Percentiles rank a stretch among this genome's conserved stretches.
These are phyloP conservation scores for Schizosaccharomyces lindneri DNA, from an alignment of 805 yeast genomes.

Conservation along the genomic window DNA sequence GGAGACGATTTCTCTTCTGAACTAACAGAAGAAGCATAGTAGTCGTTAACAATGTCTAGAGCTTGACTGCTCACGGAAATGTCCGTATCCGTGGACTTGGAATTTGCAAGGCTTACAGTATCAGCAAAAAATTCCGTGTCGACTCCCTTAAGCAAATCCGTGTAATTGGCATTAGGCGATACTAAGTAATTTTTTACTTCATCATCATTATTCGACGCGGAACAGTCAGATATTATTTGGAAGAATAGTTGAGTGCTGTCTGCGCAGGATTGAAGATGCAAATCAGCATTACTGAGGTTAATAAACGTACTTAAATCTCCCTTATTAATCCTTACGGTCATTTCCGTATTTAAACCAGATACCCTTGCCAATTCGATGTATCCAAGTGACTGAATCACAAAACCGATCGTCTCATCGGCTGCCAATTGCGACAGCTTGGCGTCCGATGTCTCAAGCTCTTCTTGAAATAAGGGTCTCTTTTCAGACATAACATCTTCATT, in stretches of 20 bases:
- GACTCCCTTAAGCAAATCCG: background rate
- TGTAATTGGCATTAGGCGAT: background rate
- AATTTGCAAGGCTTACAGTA: background rate
- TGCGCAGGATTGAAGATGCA: background rate
- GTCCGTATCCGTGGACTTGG: background rate
- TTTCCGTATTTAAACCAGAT: background rate
- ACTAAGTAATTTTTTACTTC: background rate
- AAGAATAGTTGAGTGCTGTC: background rate
- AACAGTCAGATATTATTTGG: background rate
- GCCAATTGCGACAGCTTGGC: background rate
- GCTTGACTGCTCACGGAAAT: background rate
- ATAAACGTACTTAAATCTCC: background rate
- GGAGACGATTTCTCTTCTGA: too few species aligned
- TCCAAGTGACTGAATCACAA: background rate
- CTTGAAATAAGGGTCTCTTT: background rate
- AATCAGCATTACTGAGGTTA: background rate
- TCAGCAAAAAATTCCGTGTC: background rate
- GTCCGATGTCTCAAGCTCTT: background rate
- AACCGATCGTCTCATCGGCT: background rate
- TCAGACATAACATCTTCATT: background rate
- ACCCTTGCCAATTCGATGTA: background rate
- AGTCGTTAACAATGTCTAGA: background rate
- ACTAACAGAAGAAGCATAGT: background rate
- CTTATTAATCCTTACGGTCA: background rate
- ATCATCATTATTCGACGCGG: background rate